These are phyloP conservation scores for Cryptosporidium ubiquitum DNA, from an alignment of 169 alveolate genomes.

Conservation along the genomic window DNA sequence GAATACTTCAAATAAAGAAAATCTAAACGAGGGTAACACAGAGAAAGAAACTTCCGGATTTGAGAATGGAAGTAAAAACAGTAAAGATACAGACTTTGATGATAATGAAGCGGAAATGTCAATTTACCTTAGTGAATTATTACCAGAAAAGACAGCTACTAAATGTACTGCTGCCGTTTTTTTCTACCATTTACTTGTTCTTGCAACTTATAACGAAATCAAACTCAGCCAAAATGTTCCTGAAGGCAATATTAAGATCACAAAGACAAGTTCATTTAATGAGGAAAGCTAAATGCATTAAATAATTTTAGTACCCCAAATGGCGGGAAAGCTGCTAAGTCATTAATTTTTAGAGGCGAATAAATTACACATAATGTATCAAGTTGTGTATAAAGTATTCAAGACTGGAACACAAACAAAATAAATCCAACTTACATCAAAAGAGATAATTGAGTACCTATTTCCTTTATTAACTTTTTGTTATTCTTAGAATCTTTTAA, in stretches of 20 bases:
- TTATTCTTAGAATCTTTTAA: not conserved
- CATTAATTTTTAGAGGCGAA: no score
- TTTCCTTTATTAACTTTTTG: no score
- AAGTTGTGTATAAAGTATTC: not conserved
- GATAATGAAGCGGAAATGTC: slow-evolving; percentile 3
- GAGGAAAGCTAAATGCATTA: slow-evolving; percentile 37
- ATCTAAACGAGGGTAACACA: not conserved
- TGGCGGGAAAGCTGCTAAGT: no score
- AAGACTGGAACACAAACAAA: not conserved
- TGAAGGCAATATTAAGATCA: slow-evolving; percentile 28
- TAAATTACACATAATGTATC: no score
- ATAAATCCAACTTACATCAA: not conserved
- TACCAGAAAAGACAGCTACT: slow-evolving; percentile 34
- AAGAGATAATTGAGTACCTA: not conserved
- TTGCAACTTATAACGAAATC: slow-evolving; percentile 49
- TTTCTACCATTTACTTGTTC: slow-evolving; percentile 34
- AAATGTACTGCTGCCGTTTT: slow-evolving; percentile 51
- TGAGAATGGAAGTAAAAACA: no score
- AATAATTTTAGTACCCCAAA: no score
- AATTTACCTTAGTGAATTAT: slow-evolving; percentile 7
- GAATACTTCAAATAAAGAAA: not conserved
- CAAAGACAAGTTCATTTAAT: slow-evolving; percentile 12
- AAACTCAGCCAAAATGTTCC: slow-evolving; percentile 18
- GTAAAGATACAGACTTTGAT: not conserved
- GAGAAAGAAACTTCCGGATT: not conserved